phyloP scores from a whole-genome alignment of 768 basidiomycete species.

The Mycena metata region DNA sequence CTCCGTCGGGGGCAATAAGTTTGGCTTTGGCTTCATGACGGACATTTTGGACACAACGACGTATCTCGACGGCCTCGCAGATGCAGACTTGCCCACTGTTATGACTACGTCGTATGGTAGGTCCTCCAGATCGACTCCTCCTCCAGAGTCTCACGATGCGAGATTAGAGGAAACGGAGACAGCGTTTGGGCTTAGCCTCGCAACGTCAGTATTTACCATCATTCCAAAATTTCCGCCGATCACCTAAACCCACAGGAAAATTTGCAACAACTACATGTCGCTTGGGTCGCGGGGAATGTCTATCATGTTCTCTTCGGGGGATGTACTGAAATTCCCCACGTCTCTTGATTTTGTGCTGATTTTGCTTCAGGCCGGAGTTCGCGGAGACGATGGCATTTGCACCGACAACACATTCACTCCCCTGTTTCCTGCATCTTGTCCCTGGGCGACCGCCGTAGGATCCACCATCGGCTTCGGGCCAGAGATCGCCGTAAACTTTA shows the following conservation, averaged over 20 bases:
- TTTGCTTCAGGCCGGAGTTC: slow-evolving; percentile 17
- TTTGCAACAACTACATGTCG: too few relatives aligned
- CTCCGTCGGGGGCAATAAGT: slow-evolving; percentile 11
- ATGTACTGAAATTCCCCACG: slow-evolving; percentile 4
- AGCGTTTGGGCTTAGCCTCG: slow-evolving; percentile 18
- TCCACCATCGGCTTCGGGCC: slow-evolving; percentile 16
- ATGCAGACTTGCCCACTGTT: slow-evolving; percentile 12
- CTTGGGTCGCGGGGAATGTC: too few relatives aligned
- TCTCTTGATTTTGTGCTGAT: slow-evolving; percentile 4
- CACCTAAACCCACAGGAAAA: not conserved
- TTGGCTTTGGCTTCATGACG: not conserved
- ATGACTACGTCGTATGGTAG: slow-evolving; percentile 24
- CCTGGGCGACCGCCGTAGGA: slow-evolving; percentile 37
- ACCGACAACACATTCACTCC: slow-evolving; percentile 48
- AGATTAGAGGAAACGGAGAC: slow-evolving; percentile 12
- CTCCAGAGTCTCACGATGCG: slow-evolving; percentile 1
- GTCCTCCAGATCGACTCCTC: slow-evolving; percentile 2
- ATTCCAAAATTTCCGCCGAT: slow-evolving; percentile 13
- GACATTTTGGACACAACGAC: slow-evolving; percentile 21
- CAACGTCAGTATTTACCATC: slow-evolving; percentile 14
- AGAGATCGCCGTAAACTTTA: too few relatives aligned
- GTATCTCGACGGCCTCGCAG: slow-evolving; percentile 12
- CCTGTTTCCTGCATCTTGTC: slow-evolving; percentile 59
- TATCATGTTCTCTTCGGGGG: slow-evolving; percentile 16
- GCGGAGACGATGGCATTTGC: slow-evolving; percentile 19